These are phyloP conservation scores for Talinum fruticosum DNA, from an alignment of 148 eudicot genomes.

Conservation along the genomic window DNA sequence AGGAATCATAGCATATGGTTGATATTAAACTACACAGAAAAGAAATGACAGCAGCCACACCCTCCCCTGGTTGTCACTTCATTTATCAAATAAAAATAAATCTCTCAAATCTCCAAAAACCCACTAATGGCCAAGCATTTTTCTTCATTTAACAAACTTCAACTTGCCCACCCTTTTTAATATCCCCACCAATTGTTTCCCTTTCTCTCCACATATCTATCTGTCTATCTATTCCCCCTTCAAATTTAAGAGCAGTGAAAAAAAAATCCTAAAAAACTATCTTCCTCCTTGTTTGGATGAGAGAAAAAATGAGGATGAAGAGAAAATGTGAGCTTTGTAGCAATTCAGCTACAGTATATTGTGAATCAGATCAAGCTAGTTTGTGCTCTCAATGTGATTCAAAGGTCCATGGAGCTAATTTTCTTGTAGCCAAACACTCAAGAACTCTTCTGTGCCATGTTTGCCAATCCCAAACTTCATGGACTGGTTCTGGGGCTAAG, in stretches of 20 bases:
- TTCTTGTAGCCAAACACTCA: constrained; percentile 27
- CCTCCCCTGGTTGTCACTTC: constrained; percentile 23
- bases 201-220: neutral
- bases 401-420: constrained; percentile 28
- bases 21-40: constrained; percentile 4
- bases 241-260: neutral
- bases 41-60: constrained; percentile 11
- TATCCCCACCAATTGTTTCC: neutral
- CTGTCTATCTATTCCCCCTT: neutral
- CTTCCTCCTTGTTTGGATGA: neutral
- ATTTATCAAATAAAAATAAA: constrained; percentile 14
- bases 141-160: constrained; percentile 12
- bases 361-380: constrained; percentile 29
- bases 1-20: constrained; percentile 30
- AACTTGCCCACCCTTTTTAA: neutral
- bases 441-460: constrained; percentile 25
- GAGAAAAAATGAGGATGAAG: constrained; percentile 17
- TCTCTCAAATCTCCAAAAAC: constrained; percentile 18
- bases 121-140: constrained; percentile 16
- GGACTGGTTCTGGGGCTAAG: constrained; percentile 27
- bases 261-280: neutral
- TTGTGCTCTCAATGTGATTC: constrained; percentile 28
- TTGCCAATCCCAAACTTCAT: constrained; percentile 24
- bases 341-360: constrained; percentile 21
- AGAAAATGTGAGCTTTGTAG: constrained; percentile 30